Conservation (phyloP, 106 monocot genomes). For the Narthecium ossifragum region DNA sequence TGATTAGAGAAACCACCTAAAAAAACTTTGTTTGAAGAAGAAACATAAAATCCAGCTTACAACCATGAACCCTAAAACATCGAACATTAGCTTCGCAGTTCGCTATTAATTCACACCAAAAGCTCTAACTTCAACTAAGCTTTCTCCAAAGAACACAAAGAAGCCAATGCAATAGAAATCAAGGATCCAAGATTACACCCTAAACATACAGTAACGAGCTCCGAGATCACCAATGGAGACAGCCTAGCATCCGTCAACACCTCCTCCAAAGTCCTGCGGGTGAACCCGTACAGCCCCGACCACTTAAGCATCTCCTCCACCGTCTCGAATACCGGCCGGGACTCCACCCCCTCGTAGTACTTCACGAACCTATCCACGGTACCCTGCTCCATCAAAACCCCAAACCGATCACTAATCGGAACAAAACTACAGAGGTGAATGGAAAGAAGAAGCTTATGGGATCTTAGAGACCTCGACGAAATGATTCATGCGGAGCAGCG, state of each 20-base stretch:
- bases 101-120: no score
- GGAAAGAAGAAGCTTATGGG: no score
- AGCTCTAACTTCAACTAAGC: no score
- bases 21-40: no score
- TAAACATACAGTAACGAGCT: constrained; percentile 86
- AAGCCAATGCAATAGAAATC: no score
- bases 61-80: no score
- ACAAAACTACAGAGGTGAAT: no score
- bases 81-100: no score
- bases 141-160: no score
- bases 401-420: neutral
- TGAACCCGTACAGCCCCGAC: constrained; percentile 65
- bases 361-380: constrained; percentile 54
- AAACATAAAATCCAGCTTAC: no score
- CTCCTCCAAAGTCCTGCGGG: constrained; percentile 63
- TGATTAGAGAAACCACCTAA: no score
- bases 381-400: constrained; percentile 19
- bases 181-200: no score
- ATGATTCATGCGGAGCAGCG: constrained; percentile 59
- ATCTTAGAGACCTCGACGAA: constrained; percentile 86
- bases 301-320: constrained; percentile 97
- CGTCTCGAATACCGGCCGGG: constrained; percentile 70
- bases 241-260: constrained; percentile 59
- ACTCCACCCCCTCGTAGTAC: constrained; percentile 53
- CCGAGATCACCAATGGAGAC: constrained; percentile 55